A percentile compares a stretch with the other conserved stretches of the same genome.
phyloP scores from a whole-genome alignment of 345 rosid genomes.

The Salix exigua region DNA sequence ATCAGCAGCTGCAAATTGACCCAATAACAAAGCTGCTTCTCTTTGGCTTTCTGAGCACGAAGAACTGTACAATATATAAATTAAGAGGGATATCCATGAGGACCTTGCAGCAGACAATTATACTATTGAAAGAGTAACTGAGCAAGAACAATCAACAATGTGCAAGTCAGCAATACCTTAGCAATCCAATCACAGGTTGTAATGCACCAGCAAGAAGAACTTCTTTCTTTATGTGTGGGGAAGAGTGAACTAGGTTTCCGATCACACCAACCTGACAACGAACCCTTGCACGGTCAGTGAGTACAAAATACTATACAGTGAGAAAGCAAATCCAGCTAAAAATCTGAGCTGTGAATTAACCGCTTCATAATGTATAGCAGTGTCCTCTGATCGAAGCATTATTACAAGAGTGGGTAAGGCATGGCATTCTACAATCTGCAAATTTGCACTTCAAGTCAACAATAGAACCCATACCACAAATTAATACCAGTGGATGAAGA shows the following conservation, averaged over 20 bases:
- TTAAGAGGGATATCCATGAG: conserved; percentile 4
- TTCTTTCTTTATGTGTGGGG: conserved; percentile 63
- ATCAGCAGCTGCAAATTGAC: conserved; percentile 82
- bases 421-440: conserved; percentile 67
- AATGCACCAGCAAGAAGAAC: conserved; percentile 73
- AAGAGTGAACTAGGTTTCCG: conserved; percentile 73
- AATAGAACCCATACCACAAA: background rate
- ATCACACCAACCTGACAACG: conserved; percentile 62
- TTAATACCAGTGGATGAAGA: background rate
- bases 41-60: conserved; percentile 64
- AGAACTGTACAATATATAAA: conserved; percentile 38
- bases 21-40: conserved; percentile 72
- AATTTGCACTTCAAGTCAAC: conserved; percentile 11
- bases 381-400: conserved; percentile 64
- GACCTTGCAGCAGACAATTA: background rate
- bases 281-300: conserved; percentile 12
- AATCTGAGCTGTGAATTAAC: conserved; percentile 32
- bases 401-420: conserved; percentile 61
- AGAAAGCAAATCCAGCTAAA: background rate
- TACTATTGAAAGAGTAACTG: background rate
- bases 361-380: conserved; percentile 66
- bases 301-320: conserved; percentile 1
- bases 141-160: conserved; percentile 4
- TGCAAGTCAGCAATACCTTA: conserved; percentile 39
- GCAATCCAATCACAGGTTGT: conserved; percentile 75